Conservation (phyloP, 352 stramenopile species). For the Globisporangium cylindrosporum region DNA sequence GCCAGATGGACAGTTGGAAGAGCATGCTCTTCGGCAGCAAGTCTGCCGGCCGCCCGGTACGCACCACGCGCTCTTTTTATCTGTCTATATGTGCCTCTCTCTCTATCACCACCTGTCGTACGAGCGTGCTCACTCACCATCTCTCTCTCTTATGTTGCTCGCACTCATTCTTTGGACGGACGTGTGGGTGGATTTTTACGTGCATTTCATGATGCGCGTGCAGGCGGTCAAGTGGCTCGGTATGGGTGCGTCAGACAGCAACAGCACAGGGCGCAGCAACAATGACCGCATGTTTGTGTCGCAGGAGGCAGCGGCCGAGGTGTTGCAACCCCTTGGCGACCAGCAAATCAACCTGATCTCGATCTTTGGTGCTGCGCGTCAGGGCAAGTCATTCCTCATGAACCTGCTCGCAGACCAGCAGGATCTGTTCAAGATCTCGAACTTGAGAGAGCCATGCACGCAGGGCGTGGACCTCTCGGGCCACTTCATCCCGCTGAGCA, state of each 20-base stretch:
- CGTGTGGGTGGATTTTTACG: neutral
- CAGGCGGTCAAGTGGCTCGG: conserved; percentile 85
- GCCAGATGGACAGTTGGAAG: conserved; percentile 34
- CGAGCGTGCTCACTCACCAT: neutral
- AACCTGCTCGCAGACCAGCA: conserved; percentile 84
- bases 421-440: conserved; percentile 87
- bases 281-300: conserved; percentile 71
- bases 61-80: neutral
- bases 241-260: conserved; percentile 41
- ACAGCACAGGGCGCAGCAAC: conserved; percentile 28
- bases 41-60: conserved; percentile 19
- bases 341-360: conserved; percentile 79
- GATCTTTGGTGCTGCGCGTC: conserved; percentile 80
- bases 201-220: neutral
- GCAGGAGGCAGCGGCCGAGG: conserved; percentile 46
- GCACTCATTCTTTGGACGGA: neutral
- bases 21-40: conserved; percentile 40
- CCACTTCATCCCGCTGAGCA: conserved; percentile 65
- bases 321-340: conserved; percentile 60
- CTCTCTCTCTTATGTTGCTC: neutral
- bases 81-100: too few species aligned
- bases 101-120: neutral
- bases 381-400: conserved; percentile 88
- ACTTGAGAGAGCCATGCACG: conserved; percentile 81
- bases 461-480: conserved; percentile 82